A percentile compares a stretch with the other conserved stretches of the same genome.
phyloP scores from a whole-genome alignment of 352 stramenopile species.

The Blastocystis sp. region DNA sequence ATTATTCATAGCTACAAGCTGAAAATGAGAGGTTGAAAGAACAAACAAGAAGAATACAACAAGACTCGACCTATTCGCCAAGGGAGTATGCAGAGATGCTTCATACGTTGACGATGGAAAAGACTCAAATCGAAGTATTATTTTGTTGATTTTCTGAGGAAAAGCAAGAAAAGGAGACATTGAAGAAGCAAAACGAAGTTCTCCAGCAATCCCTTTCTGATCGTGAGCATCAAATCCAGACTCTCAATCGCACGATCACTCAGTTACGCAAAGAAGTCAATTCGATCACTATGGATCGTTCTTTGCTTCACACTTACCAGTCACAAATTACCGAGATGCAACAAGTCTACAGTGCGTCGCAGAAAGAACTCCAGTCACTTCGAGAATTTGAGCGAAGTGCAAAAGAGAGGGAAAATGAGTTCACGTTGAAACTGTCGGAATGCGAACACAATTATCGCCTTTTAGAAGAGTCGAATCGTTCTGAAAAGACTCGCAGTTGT shows the following conservation, averaged over 20 bases:
- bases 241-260: not conserved
- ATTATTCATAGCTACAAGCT: not conserved
- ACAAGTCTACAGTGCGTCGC: not conserved
- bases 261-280: not conserved
- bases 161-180: not conserved
- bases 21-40: not conserved
- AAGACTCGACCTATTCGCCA: not conserved
- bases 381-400: not conserved
- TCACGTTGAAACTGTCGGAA: not conserved
- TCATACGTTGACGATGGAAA: slow-evolving; percentile 46
- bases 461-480: not conserved
- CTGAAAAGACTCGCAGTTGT: not conserved
- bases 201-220: not conserved
- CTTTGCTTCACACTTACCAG: not conserved
- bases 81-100: slow-evolving; percentile 6
- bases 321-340: slow-evolving; percentile 33
- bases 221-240: not conserved
- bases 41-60: not conserved
- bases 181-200: not conserved
- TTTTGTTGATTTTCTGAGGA: not conserved
- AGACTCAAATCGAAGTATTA: not conserved
- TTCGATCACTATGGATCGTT: not conserved
- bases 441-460: not conserved
- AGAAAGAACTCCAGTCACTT: not conserved
- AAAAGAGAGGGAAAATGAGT: not conserved